Evolutionary conservation across 768 basidiomycete genomes (phyloP), one percentile per base, ranked within the genome.

Genomic region (Hortiboletus flavorubellus): DNA sequence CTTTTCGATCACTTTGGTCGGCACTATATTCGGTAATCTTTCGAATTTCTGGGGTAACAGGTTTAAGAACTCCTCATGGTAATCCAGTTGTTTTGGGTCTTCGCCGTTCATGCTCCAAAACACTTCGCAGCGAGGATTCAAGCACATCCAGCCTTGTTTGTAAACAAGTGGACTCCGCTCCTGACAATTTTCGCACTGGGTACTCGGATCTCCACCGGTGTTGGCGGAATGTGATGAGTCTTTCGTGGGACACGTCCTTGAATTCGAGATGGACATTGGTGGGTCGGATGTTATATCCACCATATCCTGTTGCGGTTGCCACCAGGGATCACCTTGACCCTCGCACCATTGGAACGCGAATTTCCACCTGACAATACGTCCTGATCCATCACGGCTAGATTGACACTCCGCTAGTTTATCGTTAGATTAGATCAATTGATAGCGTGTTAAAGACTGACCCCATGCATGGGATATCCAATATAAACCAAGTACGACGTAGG

Each of bases 321-420:
- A 83, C 81, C 81, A 82, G 1, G 80, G 80, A 38, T 68, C 61
- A 6, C 71, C 88, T 73, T 92, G 91, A 41, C 76, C 79, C 56
- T 85, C 80, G 59, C 88, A 89, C 89, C 90, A 93, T 60, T 87
- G 86, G 59, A 93, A 93, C 5, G 86, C 84, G 62, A 93, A 91
- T 66, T 92, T 93, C 66, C 83, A 89, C 8, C 90, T 76, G 12
- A 89, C 78, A n/a, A 89, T 81, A n/a, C 70, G 73, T 11, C 80
- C 80, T 33, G 61, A 68, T 16, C 73, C 70, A 55, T 80, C 83
- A 39, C 68, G 69, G 7, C 80, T 72, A 1, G 76, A 62, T 61
- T 89, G 82, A 54, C 78, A 80, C 72, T 91, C 89, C 42, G 87
- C 89, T 72, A 23, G 15, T 41, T 29, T 18, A 35, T 35, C 23